Base-by-base conservation (phyloP, 129 eudicot species). In the Sambucus nigra region DNA sequence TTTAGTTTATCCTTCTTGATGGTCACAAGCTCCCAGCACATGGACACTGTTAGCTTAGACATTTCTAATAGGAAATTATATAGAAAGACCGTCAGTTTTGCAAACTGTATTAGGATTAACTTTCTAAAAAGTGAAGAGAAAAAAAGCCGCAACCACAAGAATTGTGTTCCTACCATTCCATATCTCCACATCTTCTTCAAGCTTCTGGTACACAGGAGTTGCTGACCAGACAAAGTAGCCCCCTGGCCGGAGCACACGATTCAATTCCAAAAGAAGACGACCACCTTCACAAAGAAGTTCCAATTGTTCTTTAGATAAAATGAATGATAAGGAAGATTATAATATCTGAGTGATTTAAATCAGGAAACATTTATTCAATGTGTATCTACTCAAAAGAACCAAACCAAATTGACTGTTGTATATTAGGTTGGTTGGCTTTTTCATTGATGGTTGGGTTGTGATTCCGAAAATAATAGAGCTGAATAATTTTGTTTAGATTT, bases 141-240 rank as follows among this genome's bases (percentile, higher is more conserved):
- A 23, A 25, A 24, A 18, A 39, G 18, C 23, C 4, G 15, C 4
- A 17, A 17, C 11, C 16, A 16, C 8, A 20, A 49, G 46, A 20
- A 49, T 23, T 20, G 4, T 19, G 15, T 2, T 20, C 44, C 7
- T 75, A 84, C 97, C 95, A 55, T 63, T 59, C 97, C 97, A 88
- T 55, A 84, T 88, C 45, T 73, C 54, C 10, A 83, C 92, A 65
- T 88, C 97, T 32, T 88, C 95, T 53, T 66, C 70, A 61, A 78
- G 80, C 55, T 41, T 84, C 63, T 84, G 94, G 71, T 88, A 88
- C 33, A 81, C 95, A 32, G 95, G 97, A 66, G 97, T 84, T 58
- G 95, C 93, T 32, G 95, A 88, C 93, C 94, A 84, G 24, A 84
- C 74, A 73, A 88, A 84, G 61, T 77, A 76, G 57, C 95, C 97